Base-by-base conservation (phyloP, 352 stramenopile genomes). In the Phytophthora hibernalis region DNA sequence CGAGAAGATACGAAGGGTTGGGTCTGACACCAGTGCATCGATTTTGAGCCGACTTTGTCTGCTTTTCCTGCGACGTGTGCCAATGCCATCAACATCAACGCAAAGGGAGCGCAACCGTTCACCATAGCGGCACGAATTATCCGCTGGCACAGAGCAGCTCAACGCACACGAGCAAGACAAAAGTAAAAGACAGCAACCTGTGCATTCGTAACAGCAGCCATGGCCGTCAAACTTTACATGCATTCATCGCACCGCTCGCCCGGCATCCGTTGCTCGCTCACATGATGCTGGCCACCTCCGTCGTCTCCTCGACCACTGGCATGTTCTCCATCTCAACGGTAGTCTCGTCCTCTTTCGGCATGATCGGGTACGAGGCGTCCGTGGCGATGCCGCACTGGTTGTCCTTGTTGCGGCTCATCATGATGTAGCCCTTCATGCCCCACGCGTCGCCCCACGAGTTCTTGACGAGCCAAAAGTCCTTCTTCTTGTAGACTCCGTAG, bases 321-420 rank as follows among this genome's bases (percentile, higher is more conserved):
- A 37, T 40, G 24, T 45, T 42, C 22, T 52, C 33, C 24, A 40
- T 43, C 47, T 64, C 37, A 9, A 22, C 7, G 5, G 35, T 18
- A 1, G 21, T 24, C 16, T 48, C 43, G 15, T 65, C 55, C 26
- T 74, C 65, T 55, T 77, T 72, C 11, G 54, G 61, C 51, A 72
- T 75, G 38, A 89, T 82, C 26, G 84, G 82, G 68, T 90, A 96
- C 16, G 83, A 90, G 16, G 89, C 74, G 24, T 87, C 80, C 31
- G 82, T 98, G 51, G 97, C 85, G 60, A 99, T 96, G 37, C 96
- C 96, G 77, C 96, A 99, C 26, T 97, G 97, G 62, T 98, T 98
- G 24, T 90, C 79, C 60, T 92, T 89, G 65, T 89, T 83, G 54
- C 89, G 85, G 21, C 66, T 79, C 68, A 97, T 88, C 64, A 89